phyloP scores from a whole-genome alignment of 345 rosid species.

The Rhizophora apiculata region DNA sequence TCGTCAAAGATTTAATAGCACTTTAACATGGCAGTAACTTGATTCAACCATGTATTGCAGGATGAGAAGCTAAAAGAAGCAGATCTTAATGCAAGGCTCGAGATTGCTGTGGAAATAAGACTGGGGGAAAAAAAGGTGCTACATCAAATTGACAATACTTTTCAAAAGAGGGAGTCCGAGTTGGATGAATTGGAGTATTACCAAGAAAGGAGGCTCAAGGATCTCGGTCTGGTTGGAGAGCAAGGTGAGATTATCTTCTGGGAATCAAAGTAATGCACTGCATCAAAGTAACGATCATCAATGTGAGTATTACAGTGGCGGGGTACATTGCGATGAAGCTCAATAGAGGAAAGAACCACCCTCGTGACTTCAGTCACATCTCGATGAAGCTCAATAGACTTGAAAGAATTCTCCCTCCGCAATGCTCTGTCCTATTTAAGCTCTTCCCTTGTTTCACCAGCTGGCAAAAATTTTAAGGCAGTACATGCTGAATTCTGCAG shows the following conservation, averaged over 20 bases:
- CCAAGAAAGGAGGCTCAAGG: constrained; percentile 88
- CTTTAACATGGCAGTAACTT: constrained; percentile 1
- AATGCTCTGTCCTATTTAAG: no score
- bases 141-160: constrained; percentile 64
- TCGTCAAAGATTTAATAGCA: constrained; percentile 2
- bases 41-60: constrained; percentile 30
- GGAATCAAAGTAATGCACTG: constrained; percentile 49
- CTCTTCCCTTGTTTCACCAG: background rate
- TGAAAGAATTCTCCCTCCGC: no score
- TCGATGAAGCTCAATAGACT: no score
- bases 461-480: background rate
- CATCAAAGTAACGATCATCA: background rate
- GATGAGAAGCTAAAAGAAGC: constrained; percentile 62
- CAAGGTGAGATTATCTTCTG: constrained; percentile 98
- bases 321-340: background rate
- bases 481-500: background rate
- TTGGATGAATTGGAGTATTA: constrained; percentile 72
- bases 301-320: background rate
- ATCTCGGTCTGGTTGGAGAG: constrained; percentile 88
- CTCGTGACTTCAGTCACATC: background rate
- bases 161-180: constrained; percentile 64
- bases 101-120: constrained; percentile 67
- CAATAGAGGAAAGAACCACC: background rate
- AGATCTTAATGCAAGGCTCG: constrained; percentile 41
- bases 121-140: constrained; percentile 79